Percentiles rank a stretch among this genome's conserved stretches.
Evolutionary conservation across 106 monocot genomes (phyloP).

Genomic region (Ottelia alismoides): DNA sequence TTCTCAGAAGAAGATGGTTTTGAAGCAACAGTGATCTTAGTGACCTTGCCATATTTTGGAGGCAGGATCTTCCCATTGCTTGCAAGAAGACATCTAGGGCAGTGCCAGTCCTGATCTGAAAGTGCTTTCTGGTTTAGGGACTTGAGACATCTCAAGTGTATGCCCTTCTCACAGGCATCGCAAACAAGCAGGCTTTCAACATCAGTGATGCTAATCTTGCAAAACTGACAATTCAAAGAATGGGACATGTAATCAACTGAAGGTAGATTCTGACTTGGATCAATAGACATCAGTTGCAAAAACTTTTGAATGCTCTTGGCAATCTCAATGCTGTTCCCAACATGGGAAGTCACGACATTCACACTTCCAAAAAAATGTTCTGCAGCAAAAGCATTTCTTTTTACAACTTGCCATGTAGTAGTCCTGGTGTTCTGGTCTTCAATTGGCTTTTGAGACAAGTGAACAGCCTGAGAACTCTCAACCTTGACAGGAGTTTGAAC

Average conservation of each 20-base stretch:
- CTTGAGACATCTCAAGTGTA: slow-evolving; percentile 78
- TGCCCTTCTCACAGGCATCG: slow-evolving; percentile 91
- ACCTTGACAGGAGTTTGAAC: slow-evolving; percentile 15
- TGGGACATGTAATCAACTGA: slow-evolving; percentile 67
- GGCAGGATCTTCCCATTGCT: slow-evolving; percentile 81
- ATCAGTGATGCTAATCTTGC: slow-evolving; percentile 58
- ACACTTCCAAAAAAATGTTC: slow-evolving; percentile 34
- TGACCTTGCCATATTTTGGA: slow-evolving; percentile 96
- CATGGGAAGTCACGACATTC: slow-evolving; percentile 15
- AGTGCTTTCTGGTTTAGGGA: slow-evolving; percentile 40
- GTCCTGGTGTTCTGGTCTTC: slow-evolving; percentile 23
- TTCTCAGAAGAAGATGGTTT: slow-evolving; percentile 34
- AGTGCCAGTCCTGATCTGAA: slow-evolving; percentile 88
- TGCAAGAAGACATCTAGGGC: slow-evolving; percentile 58
- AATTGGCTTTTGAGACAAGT: slow-evolving; percentile 12
- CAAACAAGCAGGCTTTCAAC: slow-evolving; percentile 81
- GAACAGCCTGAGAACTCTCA: slow-evolving; percentile 10
- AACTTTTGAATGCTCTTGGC: slow-evolving; percentile 56
- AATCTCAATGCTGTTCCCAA: slow-evolving; percentile 52
- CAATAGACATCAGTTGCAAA: slow-evolving; percentile 39
- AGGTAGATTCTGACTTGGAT: slow-evolving; percentile 52
- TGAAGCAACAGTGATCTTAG: slow-evolving; percentile 30
- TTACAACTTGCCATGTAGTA: slow-evolving; percentile 13
- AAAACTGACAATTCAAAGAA: slow-evolving; percentile 51
- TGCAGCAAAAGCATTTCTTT: slow-evolving; percentile 22